Conservation (phyloP, 108 stramenopile species). For the Cyclotella distinguenda region DNA sequence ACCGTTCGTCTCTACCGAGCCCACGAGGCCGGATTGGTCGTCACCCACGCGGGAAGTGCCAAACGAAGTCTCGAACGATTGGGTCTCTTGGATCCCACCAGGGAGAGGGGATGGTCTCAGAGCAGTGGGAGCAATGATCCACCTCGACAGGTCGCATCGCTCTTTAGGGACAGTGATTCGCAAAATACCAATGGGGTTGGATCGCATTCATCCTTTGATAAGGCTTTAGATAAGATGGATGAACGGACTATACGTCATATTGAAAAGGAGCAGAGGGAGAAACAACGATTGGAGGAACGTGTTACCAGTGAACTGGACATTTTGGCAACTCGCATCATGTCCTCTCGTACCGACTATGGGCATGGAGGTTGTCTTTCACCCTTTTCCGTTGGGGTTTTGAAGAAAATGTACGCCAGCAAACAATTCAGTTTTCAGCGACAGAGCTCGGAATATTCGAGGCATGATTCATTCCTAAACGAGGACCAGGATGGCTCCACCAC, state of each 20-base stretch:
- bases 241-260: constrained; percentile 35
- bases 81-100: constrained; percentile 11
- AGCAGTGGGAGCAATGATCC: background rate
- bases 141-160: background rate
- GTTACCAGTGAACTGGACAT: background rate
- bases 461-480: constrained; percentile 36
- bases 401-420: constrained; percentile 35
- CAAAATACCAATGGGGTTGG: background rate
- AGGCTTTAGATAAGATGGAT: constrained; percentile 14
- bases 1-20: constrained; percentile 37
- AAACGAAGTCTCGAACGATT: constrained; percentile 27
- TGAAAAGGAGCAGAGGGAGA: constrained; percentile 24
- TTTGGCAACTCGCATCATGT: too few species aligned
- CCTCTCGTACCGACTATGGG: background rate
- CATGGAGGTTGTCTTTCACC: constrained; percentile 30
- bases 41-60: constrained; percentile 31
- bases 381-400: constrained; percentile 25
- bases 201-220: background rate
- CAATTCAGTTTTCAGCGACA: constrained; percentile 35
- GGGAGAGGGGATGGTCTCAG: constrained; percentile 12
- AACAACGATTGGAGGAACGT: constrained; percentile 4
- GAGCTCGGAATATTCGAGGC: constrained; percentile 30
- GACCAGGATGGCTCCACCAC: background rate
- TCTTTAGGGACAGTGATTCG: background rate
- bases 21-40: constrained; percentile 46